These are phyloP conservation scores for Alternaria gansuensis DNA, from an alignment of 2,329 filamentous ascomycete species.

Conservation along the genomic window DNA sequence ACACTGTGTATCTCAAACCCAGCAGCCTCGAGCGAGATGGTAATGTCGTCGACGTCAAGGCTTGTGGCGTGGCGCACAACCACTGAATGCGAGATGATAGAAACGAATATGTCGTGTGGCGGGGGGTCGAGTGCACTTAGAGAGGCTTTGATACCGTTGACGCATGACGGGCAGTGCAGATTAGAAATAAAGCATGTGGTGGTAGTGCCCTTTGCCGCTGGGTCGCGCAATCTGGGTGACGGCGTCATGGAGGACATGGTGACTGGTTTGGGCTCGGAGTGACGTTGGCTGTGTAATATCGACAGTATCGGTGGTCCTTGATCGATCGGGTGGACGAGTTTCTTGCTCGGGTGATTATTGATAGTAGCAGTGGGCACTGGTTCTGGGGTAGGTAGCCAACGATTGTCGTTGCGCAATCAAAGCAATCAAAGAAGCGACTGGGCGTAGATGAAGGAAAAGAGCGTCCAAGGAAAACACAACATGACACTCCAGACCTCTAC, in stretches of 20 bases:
- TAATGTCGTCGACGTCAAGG: slow-evolving; percentile 54
- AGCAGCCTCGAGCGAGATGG: slow-evolving; percentile 61
- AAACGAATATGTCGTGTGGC: slow-evolving; percentile 70
- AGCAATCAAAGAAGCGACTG: slow-evolving; percentile 30
- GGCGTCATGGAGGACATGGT: slow-evolving; percentile 30
- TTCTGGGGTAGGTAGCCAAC: slow-evolving; percentile 31
- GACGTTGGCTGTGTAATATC: slow-evolving; percentile 29
- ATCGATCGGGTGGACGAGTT: slow-evolving; percentile 11
- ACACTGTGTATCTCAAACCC: slow-evolving; percentile 68
- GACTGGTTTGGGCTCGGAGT: slow-evolving; percentile 3
- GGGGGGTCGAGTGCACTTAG: slow-evolving; percentile 61
- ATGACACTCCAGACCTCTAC: slow-evolving; percentile 1
- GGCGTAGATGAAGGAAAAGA: slow-evolving; percentile 20
- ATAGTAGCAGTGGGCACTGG: slow-evolving; percentile 17
- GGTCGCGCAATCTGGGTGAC: slow-evolving; percentile 24
- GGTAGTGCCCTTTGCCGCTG: slow-evolving; percentile 26
- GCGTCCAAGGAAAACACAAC: slow-evolving; percentile 6
- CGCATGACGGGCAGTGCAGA: slow-evolving; percentile 80
- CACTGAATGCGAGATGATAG: slow-evolving; percentile 75
- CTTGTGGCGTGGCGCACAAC: slow-evolving; percentile 64
- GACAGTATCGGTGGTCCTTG: slow-evolving; percentile 15
- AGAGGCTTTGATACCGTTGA: slow-evolving; percentile 69
- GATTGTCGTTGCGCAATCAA: slow-evolving; percentile 34
- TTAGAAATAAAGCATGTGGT: slow-evolving; percentile 73
- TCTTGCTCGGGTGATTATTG: slow-evolving; percentile 27